Conservation (phyloP, 805 yeast genomes). For the Cyberlindnera suaveolens region DNA sequence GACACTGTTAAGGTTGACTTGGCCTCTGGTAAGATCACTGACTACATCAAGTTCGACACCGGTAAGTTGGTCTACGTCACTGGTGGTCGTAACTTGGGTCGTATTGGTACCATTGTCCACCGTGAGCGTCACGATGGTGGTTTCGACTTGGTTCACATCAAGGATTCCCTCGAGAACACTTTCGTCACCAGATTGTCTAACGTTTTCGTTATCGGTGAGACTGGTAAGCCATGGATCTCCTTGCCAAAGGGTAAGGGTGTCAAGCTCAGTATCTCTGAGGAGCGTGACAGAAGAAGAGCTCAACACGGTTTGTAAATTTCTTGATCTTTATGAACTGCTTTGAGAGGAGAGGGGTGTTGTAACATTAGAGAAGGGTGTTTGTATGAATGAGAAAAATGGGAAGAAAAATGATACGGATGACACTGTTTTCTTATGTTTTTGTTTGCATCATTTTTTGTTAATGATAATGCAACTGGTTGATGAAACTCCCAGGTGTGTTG, state of each 20-base stretch:
- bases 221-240: constrained; percentile 88
- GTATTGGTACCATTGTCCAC: constrained; percentile 94
- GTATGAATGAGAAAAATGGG: constrained; percentile 3
- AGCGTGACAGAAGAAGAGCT: constrained; percentile 97
- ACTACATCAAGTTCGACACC: constrained; percentile 85
- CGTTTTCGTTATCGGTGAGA: constrained; percentile 94
- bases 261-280: constrained; percentile 92
- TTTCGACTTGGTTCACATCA: constrained; percentile 94
- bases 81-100: constrained; percentile 98
- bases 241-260: constrained; percentile 99
- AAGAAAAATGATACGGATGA: constrained; percentile 9
- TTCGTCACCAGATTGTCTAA: constrained; percentile 91
- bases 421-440: constrained; percentile 16
- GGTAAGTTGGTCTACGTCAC: constrained; percentile 91
- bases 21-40: constrained; percentile 90
- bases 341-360: neutral
- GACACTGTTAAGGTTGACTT: constrained; percentile 97
- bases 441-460: constrained; percentile 21
- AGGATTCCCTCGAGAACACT: constrained; percentile 90
- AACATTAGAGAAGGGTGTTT: constrained; percentile 2
- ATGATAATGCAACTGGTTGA: constrained; percentile 12
- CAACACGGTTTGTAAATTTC: constrained; percentile 51
- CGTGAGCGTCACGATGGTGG: constrained; percentile 98
- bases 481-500: constrained; percentile 3
- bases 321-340: constrained; percentile 1